Conservation (phyloP, 2,329 filamentous ascomycete species). For the Botrytis hyacinthi region DNA sequence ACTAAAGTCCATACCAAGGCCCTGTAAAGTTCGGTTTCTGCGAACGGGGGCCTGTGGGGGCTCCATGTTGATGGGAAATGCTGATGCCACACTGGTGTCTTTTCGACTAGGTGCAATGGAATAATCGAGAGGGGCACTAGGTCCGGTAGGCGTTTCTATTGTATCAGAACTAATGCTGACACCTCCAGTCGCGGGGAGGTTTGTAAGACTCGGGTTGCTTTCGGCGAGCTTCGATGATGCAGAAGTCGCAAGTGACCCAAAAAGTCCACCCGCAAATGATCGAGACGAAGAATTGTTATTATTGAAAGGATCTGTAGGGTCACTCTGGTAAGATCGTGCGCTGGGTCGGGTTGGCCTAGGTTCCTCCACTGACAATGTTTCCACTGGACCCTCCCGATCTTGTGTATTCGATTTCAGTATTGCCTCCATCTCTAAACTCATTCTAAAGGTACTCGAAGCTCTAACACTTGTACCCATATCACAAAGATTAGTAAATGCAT, state of each 20-base stretch:
- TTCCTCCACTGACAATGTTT: background rate
- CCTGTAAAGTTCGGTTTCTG: conserved; percentile 37
- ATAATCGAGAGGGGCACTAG: conserved; percentile 44
- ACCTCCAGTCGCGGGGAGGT: conserved; percentile 36
- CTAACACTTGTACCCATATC: conserved; percentile 81
- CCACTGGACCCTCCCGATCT: conserved; percentile 21
- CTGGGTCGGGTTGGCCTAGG: conserved; percentile 23
- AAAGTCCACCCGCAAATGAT: conserved; percentile 36
- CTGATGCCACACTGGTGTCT: conserved; percentile 33
- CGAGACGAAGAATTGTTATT: conserved; percentile 34
- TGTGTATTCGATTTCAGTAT: conserved; percentile 42
- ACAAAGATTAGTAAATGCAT: conserved; percentile 86
- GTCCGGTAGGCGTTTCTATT: conserved; percentile 61
- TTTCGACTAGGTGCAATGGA: conserved; percentile 32
- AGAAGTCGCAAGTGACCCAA: conserved; percentile 32
- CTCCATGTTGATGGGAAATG: conserved; percentile 39
- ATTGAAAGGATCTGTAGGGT: conserved; percentile 39
- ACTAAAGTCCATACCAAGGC: conserved; percentile 39
- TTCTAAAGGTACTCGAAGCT: conserved; percentile 81
- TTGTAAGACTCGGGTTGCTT: conserved; percentile 40
- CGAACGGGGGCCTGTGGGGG: conserved; percentile 49
- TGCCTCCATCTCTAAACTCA: conserved; percentile 61
- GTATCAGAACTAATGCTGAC: conserved; percentile 48
- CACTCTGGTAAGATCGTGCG: conserved; percentile 28
- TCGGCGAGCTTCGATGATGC: conserved; percentile 39